Percentiles rank a stretch among this genome's conserved stretches.
These are phyloP conservation scores for Pinus albicaulis DNA, from an alignment of 75 land plant genomes.

Conservation along the genomic window DNA sequence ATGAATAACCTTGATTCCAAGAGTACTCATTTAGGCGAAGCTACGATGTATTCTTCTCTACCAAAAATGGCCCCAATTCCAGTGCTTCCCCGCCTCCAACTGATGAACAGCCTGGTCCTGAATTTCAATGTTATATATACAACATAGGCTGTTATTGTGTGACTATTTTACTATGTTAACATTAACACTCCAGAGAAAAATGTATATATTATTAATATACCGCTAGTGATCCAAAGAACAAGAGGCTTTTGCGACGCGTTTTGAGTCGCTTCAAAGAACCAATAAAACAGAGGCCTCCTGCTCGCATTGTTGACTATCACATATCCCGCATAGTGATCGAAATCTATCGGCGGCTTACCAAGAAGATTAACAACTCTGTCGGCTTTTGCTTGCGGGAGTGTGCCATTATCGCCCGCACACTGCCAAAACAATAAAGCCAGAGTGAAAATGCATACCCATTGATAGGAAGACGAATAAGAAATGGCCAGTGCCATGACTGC, in stretches of 20 bases:
- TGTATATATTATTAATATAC: conserved; percentile 12
- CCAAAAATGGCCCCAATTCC: conserved; percentile 75
- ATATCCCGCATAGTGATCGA: conserved; percentile 51
- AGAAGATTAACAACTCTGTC: conserved; percentile 29
- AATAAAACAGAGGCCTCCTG: conserved; percentile 50
- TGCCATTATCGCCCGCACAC: neutral
- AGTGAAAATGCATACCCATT: no score
- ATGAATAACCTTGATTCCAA: conserved; percentile 67
- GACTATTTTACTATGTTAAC: no score
- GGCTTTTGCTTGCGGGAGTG: neutral
- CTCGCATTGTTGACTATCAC: conserved; percentile 14
- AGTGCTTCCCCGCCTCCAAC: conserved; percentile 66
- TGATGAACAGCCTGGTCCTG: conserved; percentile 93
- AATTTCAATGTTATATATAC: neutral
- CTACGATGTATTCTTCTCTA: conserved; percentile 31
- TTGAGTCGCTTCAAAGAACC: conserved; percentile 52
- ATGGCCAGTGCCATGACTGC: neutral
- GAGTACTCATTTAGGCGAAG: conserved; percentile 46
- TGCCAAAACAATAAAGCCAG: neutral
- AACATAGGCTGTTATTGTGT: no score
- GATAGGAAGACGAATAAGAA: neutral
- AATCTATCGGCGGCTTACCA: conserved; percentile 40
- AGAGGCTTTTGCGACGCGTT: conserved; percentile 32
- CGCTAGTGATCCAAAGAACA: conserved; percentile 65
- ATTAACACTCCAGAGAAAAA: no score